phyloP scores from a whole-genome alignment of 2,329 filamentous ascomycete species.

The Sclerotinia spermophila region DNA sequence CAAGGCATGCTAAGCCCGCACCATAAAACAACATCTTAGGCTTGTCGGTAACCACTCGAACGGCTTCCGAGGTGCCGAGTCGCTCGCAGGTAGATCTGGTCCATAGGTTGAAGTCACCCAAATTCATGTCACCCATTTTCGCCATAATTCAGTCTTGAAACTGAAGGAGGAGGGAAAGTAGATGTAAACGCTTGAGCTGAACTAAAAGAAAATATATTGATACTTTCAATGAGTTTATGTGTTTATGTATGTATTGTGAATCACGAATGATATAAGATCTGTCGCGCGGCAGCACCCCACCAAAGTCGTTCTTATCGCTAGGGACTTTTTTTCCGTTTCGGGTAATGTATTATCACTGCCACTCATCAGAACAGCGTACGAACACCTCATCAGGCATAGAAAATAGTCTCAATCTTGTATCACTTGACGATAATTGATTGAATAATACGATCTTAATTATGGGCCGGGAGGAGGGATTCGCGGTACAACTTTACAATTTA shows the following conservation, averaged over 20 bases:
- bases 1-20: conserved; percentile 20
- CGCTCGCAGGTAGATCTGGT: conserved; percentile 18
- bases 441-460: neutral
- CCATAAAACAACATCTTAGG: conserved; percentile 29
- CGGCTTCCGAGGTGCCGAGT: conserved; percentile 12
- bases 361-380: conserved; percentile 14
- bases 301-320: conserved; percentile 27
- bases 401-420: neutral
- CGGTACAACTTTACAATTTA: neutral
- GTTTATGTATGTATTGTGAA: conserved; percentile 2
- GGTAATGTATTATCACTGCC: conserved; percentile 24
- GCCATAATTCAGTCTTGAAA: neutral
- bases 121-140: conserved; percentile 22
- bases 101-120: conserved; percentile 21
- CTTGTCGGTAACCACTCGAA: conserved; percentile 20
- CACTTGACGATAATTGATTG: neutral
- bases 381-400: conserved; percentile 28
- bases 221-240: neutral
- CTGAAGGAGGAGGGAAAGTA: neutral
- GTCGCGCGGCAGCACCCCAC: conserved; percentile 24
- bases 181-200: neutral
- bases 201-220: neutral
- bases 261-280: neutral
- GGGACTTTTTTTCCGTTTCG: conserved; percentile 32
- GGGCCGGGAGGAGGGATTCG: neutral